phyloP scores from a whole-genome alignment of 2,329 filamentous ascomycete genomes.

The Fusarium sp. region DNA sequence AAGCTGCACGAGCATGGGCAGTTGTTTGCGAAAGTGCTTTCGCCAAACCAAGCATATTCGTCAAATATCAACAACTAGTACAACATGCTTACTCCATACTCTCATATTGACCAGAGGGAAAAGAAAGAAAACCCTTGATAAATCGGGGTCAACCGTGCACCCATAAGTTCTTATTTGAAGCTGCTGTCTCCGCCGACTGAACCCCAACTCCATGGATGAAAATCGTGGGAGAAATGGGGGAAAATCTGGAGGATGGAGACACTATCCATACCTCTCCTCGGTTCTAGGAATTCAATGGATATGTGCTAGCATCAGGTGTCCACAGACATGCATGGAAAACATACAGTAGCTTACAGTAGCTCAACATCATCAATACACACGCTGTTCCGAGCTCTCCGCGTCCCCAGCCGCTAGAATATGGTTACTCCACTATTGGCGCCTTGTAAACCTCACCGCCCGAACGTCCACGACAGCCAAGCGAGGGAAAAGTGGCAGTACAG shows the following conservation, averaged over 20 bases:
- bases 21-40: not conserved
- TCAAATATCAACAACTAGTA: not conserved
- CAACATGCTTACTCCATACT: not conserved
- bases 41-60: not conserved
- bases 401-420: conserved; percentile 38
- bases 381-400: conserved; percentile 29
- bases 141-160: not conserved
- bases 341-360: conserved; percentile 20
- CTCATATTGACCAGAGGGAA: not conserved
- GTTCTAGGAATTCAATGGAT: not conserved
- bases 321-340: conserved; percentile 27
- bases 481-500: conserved; percentile 15
- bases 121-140: not conserved
- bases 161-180: not conserved
- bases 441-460: conserved; percentile 36
- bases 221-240: conserved; percentile 15
- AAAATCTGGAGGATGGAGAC: conserved; percentile 16
- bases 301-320: conserved; percentile 20
- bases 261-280: not conserved
- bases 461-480: conserved; percentile 14
- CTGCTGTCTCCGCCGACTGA: not conserved
- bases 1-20: conserved; percentile 18
- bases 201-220: not conserved
- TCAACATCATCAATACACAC: not conserved
- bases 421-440: conserved; percentile 36